Conservation (phyloP, 768 basidiomycete species). For the Dendrothele bispora region DNA sequence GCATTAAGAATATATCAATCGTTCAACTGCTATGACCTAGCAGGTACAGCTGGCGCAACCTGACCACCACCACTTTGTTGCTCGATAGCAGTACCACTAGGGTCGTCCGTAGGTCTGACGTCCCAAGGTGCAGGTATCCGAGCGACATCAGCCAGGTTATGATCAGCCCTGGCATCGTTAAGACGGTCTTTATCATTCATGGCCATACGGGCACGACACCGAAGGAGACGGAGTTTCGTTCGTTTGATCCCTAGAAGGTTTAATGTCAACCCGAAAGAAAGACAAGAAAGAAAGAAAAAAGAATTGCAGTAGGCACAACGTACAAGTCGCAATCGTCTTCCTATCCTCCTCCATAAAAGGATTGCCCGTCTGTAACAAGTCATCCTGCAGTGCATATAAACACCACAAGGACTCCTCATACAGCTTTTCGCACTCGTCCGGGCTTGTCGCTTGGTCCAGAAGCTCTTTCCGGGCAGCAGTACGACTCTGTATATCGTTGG, state of each 20-base stretch:
- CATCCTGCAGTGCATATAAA: slow-evolving; percentile 88
- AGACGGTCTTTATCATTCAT: slow-evolving; percentile 76
- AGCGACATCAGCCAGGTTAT: slow-evolving; percentile 75
- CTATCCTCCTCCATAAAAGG: slow-evolving; percentile 85
- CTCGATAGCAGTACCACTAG: not conserved
- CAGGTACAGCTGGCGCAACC: no score
- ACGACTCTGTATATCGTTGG: slow-evolving; percentile 62
- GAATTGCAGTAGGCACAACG: slow-evolving; percentile 23
- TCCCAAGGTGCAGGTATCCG: slow-evolving; percentile 76
- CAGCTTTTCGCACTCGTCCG: slow-evolving; percentile 86
- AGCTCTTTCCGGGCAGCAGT: slow-evolving; percentile 91
- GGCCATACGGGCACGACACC: slow-evolving; percentile 73
- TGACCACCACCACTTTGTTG: no score
- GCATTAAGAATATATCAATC: no score
- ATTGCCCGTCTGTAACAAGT: slow-evolving; percentile 77
- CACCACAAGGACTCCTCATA: slow-evolving; percentile 97
- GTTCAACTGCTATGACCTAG: no score
- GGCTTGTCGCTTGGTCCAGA: slow-evolving; percentile 69
- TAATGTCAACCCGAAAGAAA: slow-evolving; percentile 5
- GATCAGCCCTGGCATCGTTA: slow-evolving; percentile 74
- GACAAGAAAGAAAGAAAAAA: slow-evolving; percentile 2
- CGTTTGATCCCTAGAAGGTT: slow-evolving; percentile 72
- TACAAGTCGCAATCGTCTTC: slow-evolving; percentile 75
- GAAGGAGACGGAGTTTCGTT: slow-evolving; percentile 79
- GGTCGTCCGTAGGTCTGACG: slow-evolving; percentile 35